These are phyloP conservation scores for Cymbopogon citratus DNA, from an alignment of 176 grass and related monocot species.

Conservation along the genomic window DNA sequence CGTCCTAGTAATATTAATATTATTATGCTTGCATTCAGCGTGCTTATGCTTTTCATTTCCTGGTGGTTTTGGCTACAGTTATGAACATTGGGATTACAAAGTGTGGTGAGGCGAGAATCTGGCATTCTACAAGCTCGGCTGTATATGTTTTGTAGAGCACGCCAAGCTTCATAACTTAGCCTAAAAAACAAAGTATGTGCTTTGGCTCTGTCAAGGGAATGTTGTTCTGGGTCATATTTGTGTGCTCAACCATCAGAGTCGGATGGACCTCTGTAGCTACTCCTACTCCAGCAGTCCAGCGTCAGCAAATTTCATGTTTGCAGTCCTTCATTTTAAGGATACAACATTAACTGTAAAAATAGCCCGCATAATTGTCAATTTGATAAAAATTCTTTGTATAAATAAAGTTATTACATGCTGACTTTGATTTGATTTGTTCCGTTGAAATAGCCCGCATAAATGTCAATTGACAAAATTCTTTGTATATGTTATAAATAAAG, in stretches of 20 bases:
- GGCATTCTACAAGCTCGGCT: constrained; percentile 19
- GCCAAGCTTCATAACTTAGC: constrained; percentile 5
- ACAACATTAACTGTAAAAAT: background rate
- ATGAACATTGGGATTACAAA: constrained; percentile 46
- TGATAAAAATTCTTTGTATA: background rate
- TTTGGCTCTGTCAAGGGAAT: no score
- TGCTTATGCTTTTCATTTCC: constrained; percentile 35
- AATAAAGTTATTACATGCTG: background rate
- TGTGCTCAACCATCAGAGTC: background rate
- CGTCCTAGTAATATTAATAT: background rate
- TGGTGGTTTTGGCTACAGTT: constrained; percentile 54
- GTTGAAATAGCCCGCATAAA: background rate
- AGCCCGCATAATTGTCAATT: background rate
- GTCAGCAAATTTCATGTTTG: background rate
- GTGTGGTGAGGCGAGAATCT: constrained; percentile 41
- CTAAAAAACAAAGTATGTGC: no score
- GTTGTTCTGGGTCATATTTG: background rate
- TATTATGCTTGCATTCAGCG: constrained; percentile 27
- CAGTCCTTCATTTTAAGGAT: background rate
- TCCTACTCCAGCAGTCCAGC: background rate
- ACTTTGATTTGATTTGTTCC: background rate
- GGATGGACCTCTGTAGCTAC: background rate
- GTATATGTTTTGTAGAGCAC: constrained; percentile 34
- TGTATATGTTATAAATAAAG: background rate
- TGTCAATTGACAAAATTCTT: background rate